phyloP scores from a whole-genome alignment of 129 eudicot genomes.

The Flaveria sonorensis region DNA sequence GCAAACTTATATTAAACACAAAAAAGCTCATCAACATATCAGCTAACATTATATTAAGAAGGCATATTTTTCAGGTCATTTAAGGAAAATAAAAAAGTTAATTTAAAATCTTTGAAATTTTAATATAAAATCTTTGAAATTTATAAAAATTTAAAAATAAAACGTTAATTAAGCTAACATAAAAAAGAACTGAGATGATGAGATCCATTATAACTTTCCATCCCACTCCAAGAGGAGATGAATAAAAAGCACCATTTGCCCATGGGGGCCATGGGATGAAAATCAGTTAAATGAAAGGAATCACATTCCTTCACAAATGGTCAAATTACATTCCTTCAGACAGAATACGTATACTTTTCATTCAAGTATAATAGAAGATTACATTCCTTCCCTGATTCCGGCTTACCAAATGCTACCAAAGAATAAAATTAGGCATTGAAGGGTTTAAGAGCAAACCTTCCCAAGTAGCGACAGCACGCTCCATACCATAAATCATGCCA shows the following conservation, averaged over 20 bases:
- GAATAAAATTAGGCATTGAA: neutral
- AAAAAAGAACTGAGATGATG: neutral
- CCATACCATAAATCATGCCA: slow-evolving; percentile 84
- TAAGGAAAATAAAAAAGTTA: neutral
- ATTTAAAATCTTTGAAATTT: neutral
- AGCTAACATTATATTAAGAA: neutral
- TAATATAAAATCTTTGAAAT: neutral
- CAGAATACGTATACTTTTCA: neutral
- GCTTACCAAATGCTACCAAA: neutral
- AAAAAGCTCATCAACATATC: neutral
- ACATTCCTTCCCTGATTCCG: neutral
- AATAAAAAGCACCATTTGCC: neutral
- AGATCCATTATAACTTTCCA: neutral
- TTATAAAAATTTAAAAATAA: neutral
- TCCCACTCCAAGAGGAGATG: neutral
- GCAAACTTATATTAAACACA: neutral
- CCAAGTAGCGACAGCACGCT: slow-evolving; percentile 90
- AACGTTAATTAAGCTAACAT: neutral
- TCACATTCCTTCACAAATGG: neutral
- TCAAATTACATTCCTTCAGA: neutral
- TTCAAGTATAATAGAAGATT: neutral
- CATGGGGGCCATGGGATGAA: neutral
- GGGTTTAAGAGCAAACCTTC: slow-evolving; percentile 57
- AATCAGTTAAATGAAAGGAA: neutral
- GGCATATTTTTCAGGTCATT: neutral